Evolutionary conservation across 306 rosid genomes (phyloP).

Genomic region (Vigna angularis): DNA sequence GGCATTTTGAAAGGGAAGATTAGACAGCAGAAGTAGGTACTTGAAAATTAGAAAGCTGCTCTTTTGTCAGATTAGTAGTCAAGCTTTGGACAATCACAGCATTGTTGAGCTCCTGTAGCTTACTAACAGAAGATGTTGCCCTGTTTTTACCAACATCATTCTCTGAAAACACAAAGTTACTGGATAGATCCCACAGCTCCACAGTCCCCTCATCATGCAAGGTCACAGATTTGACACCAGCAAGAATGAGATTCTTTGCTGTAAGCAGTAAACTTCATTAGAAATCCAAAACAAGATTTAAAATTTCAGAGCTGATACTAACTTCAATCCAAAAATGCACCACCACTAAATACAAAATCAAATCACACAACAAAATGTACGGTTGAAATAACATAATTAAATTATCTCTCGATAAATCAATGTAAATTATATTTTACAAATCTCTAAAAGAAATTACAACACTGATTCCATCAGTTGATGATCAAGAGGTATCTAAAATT

Average conservation of each 20-base stretch:
- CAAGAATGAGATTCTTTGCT: conserved; percentile 95
- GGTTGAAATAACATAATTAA: neutral
- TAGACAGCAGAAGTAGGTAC: conserved; percentile 36
- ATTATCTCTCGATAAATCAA: neutral
- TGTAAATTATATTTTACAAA: neutral
- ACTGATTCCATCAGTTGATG: neutral
- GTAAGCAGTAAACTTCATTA: conserved; percentile 50
- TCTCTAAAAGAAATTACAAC: neutral
- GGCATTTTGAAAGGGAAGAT: neutral
- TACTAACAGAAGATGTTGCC: conserved; percentile 77
- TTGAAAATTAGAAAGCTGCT: conserved; percentile 78
- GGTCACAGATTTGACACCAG: conserved; percentile 91
- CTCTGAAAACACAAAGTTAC: conserved; percentile 76
- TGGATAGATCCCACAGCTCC: conserved; percentile 85
- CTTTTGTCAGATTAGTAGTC: conserved; percentile 63
- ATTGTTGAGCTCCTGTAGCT: conserved; percentile 95
- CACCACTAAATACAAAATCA: neutral
- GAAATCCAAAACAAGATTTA: conserved; percentile 27
- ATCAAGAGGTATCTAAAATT: neutral
- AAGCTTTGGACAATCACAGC: conserved; percentile 71
- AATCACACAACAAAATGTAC: neutral
- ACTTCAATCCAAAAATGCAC: conserved; percentile 6
- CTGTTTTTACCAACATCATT: conserved; percentile 80
- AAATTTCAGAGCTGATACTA: neutral
- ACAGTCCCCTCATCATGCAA: conserved; percentile 85